These are phyloP conservation scores for Termitomyces sp. DNA, from an alignment of 768 basidiomycete genomes.

Conservation along the genomic window DNA sequence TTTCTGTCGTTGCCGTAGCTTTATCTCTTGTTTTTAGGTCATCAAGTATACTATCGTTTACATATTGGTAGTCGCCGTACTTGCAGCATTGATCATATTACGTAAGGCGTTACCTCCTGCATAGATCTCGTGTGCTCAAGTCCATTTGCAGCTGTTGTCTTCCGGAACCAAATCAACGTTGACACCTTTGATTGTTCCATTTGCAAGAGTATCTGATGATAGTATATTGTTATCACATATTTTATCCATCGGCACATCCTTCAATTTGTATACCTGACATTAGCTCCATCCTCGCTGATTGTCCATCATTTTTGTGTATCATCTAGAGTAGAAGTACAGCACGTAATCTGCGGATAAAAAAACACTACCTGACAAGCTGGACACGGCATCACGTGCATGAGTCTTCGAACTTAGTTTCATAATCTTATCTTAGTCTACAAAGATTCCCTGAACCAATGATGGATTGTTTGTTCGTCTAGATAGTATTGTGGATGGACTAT, in stretches of 20 bases:
- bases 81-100: constrained; percentile 78
- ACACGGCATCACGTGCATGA: neutral
- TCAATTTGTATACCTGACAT: constrained; percentile 17
- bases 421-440: neutral
- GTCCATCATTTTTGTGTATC: constrained; percentile 16
- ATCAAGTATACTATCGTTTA: constrained; percentile 86
- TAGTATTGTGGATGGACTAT: constrained; percentile 59
- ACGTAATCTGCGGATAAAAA: constrained; percentile 6
- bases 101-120: constrained; percentile 46
- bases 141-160: constrained; percentile 57
- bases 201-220: constrained; percentile 80
- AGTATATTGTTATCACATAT: constrained; percentile 24
- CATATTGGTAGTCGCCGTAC: constrained; percentile 62
- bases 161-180: constrained; percentile 63
- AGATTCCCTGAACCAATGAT: neutral
- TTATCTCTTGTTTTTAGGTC: constrained; percentile 35
- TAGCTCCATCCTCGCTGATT: constrained; percentile 11
- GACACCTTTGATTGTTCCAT: constrained; percentile 67
- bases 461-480: neutral
- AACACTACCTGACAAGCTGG: neutral
- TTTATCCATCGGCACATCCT: constrained; percentile 6
- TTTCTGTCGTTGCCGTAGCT: neutral
- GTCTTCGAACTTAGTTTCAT: neutral
- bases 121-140: neutral
- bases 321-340: constrained; percentile 15